Percentiles rank a stretch among this genome's conserved stretches.
Evolutionary conservation across 2,329 filamentous ascomycete species (phyloP).

Genomic region (Camptophora hylomeconis): DNA sequence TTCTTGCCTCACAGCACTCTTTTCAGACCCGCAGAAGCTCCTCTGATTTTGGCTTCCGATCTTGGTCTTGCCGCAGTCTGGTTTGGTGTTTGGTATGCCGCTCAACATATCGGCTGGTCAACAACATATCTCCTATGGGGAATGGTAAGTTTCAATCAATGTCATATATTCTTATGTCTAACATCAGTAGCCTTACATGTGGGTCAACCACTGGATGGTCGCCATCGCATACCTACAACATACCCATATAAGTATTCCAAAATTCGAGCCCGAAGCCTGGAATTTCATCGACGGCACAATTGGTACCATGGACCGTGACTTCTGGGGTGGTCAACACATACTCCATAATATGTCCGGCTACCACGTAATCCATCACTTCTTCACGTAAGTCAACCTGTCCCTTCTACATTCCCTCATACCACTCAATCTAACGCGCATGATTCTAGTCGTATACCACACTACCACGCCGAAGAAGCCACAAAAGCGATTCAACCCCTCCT

Average conservation of each 20-base stretch:
- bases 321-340: slow-evolving; percentile 51
- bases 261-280: slow-evolving; percentile 48
- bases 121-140: slow-evolving; percentile 26
- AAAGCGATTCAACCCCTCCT: slow-evolving; percentile 44
- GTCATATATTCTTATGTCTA: no score
- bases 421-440: no score
- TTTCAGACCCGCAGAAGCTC: slow-evolving; percentile 3
- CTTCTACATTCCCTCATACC: no score
- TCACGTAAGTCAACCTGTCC: no score
- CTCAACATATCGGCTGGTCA: not conserved
- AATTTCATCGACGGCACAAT: slow-evolving; percentile 50
- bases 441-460: slow-evolving; percentile 53
- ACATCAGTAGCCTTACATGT: slow-evolving; percentile 59
- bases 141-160: no score
- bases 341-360: slow-evolving; percentile 55
- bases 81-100: slow-evolving; percentile 1
- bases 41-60: slow-evolving; percentile 4
- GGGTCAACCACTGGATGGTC: slow-evolving; percentile 61
- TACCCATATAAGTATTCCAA: slow-evolving; percentile 45
- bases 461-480: slow-evolving; percentile 47
- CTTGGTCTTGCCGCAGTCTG: slow-evolving; percentile 2
- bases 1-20: not conserved
- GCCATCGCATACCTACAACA: slow-evolving; percentile 67
- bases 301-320: slow-evolving; percentile 51
- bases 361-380: slow-evolving; percentile 51